These are phyloP conservation scores for Themeda triandra DNA, from an alignment of 176 grass and related monocot species.

Conservation along the genomic window DNA sequence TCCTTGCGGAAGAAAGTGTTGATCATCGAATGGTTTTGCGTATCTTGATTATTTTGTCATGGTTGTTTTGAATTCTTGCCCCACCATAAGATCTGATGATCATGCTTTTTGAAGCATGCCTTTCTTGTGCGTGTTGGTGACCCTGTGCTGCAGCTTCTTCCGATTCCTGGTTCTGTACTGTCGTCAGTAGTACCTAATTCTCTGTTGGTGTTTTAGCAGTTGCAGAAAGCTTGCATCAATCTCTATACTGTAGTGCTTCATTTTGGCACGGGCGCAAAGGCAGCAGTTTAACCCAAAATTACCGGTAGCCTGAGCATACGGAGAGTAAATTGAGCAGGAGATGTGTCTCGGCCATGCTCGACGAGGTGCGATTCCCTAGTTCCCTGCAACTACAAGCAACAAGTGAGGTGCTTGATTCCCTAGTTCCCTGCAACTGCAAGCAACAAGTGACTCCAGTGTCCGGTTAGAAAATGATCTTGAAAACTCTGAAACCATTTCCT, in stretches of 20 bases:
- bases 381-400: neutral
- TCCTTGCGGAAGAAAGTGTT: neutral
- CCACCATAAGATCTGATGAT: neutral
- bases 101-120: neutral
- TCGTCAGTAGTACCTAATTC: neutral
- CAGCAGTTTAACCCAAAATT: neutral
- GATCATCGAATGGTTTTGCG: neutral
- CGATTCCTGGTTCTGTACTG: neutral
- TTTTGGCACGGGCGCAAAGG: neutral
- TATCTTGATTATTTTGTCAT: neutral
- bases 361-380: neutral
- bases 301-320: neutral
- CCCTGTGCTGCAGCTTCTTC: neutral
- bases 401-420: neutral
- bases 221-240: neutral
- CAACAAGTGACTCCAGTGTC: neutral
- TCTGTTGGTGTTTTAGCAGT: neutral
- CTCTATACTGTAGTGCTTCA: neutral
- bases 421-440: neutral
- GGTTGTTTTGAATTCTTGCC: neutral
- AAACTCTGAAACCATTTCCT: neutral
- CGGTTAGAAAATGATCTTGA: neutral
- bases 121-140: neutral
- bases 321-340: neutral
- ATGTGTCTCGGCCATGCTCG: neutral